These are phyloP conservation scores for Trifolium subterraneum DNA, from an alignment of 306 rosid genomes.

Conservation along the genomic window DNA sequence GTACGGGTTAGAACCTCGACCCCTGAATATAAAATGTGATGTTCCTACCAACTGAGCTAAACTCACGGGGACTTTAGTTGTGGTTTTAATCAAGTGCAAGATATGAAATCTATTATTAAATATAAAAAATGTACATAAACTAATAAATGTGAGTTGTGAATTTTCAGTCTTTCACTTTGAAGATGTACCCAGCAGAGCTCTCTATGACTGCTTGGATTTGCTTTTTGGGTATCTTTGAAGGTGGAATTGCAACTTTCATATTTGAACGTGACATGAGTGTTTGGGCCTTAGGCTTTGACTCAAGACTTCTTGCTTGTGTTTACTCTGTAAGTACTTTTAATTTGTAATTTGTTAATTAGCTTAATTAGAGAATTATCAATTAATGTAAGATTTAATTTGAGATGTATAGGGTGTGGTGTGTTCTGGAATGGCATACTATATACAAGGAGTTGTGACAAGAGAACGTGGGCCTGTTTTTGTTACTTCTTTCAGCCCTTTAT, in stretches of 20 bases:
- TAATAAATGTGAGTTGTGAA: slow-evolving; percentile 21
- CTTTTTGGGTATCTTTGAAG: slow-evolving; percentile 73
- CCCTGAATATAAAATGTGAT: too few species aligned
- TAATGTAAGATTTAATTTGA: not conserved
- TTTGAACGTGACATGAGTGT: slow-evolving; percentile 83
- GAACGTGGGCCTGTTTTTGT: slow-evolving; percentile 93
- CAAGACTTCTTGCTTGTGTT: slow-evolving; percentile 90
- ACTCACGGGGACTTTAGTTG: too few species aligned
- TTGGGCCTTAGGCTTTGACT: slow-evolving; percentile 87
- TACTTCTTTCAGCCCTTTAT: slow-evolving; percentile 88
- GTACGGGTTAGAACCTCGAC: too few species aligned
- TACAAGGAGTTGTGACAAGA: slow-evolving; percentile 87
- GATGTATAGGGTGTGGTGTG: slow-evolving; percentile 76
- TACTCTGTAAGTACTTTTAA: slow-evolving; percentile 68
- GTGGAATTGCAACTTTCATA: slow-evolving; percentile 59
- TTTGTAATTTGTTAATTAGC: not conserved
- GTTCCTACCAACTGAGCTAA: too few species aligned
- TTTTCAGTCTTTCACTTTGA: slow-evolving; percentile 77
- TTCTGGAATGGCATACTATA: slow-evolving; percentile 90
- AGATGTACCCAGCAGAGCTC: slow-evolving; percentile 85
- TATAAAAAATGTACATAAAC: not conserved
- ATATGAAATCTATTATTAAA: too few species aligned
- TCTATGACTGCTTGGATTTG: slow-evolving; percentile 91
- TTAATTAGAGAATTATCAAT: not conserved
- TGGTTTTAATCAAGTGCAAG: too few species aligned